Evolutionary conservation across 129 eudicot species (phyloP), one percentile per base, ranked within the genome.

Genomic region (Helianthus tuberosus): DNA sequence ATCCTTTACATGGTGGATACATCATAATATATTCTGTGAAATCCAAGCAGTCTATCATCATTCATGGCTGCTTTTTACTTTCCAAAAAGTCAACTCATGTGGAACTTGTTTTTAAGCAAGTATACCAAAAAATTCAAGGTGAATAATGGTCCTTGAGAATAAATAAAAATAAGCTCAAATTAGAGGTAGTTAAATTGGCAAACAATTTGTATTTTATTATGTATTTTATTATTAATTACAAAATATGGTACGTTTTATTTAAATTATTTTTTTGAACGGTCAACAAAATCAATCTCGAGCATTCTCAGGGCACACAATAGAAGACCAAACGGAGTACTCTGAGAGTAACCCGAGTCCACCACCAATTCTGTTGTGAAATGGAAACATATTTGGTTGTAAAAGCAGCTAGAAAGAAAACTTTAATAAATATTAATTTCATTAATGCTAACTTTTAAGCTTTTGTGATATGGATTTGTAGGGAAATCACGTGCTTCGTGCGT

Each of bases 71-170:
- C 77, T 71, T 78, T 78, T 78, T 11, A 29, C 77, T 78, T 78
- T 78, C 67, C 11, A 46, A 51, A 77, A 78, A 78, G 82, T 78
- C 82, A 78, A 78, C 82, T 44, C 82, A 47, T 60, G 29, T 27
- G n/a, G 65, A 27, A 8, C 36, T 59, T 59, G 12, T 13, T 27
- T 59, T 59, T 59, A 3, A 60, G 43, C 0, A 60, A 27, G 29
- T 32, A 32, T 32, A 32, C 36, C 41, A 5, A 27, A 29, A 59
- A 29, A 13, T 29, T 60, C 41, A 25, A 29, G 41, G 65, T 43
- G 5, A 59, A 59, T 59, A 62, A 48, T 32, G 61, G 8, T 17
- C 35, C 61, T 60, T 15, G 63, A 49, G 44, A 29, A 46, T 16
- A 4, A 27, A 44, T 12, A 25, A 44, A 59, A 59, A 46, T 9